phyloP scores from a whole-genome alignment of 495 filamentous ascomycete genomes.

The Viridothelium virens region DNA sequence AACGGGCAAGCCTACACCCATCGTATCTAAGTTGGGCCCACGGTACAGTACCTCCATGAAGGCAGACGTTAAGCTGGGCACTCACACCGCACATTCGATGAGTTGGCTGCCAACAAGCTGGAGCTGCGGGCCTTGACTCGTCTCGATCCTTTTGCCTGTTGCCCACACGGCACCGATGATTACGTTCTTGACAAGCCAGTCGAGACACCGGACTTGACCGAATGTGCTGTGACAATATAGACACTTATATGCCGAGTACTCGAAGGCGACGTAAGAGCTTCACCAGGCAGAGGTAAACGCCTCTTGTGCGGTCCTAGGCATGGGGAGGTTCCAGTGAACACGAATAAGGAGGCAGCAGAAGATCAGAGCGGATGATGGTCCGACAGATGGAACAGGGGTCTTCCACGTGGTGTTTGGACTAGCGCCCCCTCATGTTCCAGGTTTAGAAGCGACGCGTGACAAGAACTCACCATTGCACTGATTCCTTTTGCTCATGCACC shows the following conservation, averaged over 20 bases:
- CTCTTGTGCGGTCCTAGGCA: neutral
- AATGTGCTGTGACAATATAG: neutral
- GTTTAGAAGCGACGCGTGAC: conserved; percentile 9
- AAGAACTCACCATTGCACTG: neutral
- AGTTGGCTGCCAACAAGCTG: conserved; percentile 11
- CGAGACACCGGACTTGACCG: neutral
- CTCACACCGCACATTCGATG: neutral
- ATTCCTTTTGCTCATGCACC: neutral
- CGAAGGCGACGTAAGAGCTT: neutral
- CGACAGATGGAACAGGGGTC: neutral
- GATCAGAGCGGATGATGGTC: neutral
- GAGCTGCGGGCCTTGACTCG: conserved; percentile 10
- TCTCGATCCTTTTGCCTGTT: conserved; percentile 3
- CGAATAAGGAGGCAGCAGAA: neutral
- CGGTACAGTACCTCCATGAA: neutral
- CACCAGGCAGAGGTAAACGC: neutral
- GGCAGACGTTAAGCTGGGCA: neutral
- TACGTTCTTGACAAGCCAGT: neutral
- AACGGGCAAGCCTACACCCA: neutral
- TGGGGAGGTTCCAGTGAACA: neutral
- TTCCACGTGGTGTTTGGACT: conserved; percentile 8
- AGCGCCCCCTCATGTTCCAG: neutral
- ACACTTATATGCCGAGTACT: too few relatives aligned
- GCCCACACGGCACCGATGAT: neutral
- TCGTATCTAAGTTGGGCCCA: neutral